Percentiles rank a stretch among this genome's conserved stretches.
These are phyloP conservation scores for Sphaerulina populicola DNA, from an alignment of 2,329 filamentous ascomycete species.

Conservation along the genomic window DNA sequence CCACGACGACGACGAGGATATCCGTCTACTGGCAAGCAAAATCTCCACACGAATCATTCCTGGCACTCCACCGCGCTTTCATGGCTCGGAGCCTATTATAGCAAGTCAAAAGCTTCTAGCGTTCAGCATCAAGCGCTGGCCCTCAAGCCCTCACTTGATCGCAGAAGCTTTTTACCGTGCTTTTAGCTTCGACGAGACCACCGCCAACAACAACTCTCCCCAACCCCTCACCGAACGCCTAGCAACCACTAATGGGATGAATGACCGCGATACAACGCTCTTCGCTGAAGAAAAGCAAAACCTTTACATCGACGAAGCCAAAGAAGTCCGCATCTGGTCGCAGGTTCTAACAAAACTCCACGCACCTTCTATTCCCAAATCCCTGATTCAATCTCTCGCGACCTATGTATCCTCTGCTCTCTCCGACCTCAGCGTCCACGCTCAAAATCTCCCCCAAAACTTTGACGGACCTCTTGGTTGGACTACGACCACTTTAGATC, in stretches of 20 bases:
- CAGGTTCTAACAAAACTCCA: conserved; percentile 39
- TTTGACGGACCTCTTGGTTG: conserved; percentile 64
- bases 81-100: conserved; percentile 42
- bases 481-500: conserved; percentile 50
- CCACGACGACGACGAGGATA: conserved; percentile 86
- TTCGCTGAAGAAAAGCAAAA: conserved; percentile 92
- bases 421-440: conserved; percentile 34
- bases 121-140: conserved; percentile 28
- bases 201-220: background rate
- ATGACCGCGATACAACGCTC: conserved; percentile 54
- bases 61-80: conserved; percentile 7
- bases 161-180: conserved; percentile 18
- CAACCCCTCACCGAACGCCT: conserved; percentile 14
- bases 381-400: conserved; percentile 18
- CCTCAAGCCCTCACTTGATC: conserved; percentile 5
- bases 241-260: background rate
- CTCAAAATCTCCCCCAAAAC: conserved; percentile 25
- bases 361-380: conserved; percentile 19
- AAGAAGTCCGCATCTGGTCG: conserved; percentile 64
- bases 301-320: conserved; percentile 75
- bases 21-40: conserved; percentile 57
- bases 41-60: conserved; percentile 44
- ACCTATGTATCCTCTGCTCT: conserved; percentile 49
- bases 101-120: conserved; percentile 37
- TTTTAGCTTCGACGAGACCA: conserved; percentile 12